Base-by-base conservation (phyloP, 2,329 filamentous ascomycete genomes). In the Conoideocrella luteorostrata region DNA sequence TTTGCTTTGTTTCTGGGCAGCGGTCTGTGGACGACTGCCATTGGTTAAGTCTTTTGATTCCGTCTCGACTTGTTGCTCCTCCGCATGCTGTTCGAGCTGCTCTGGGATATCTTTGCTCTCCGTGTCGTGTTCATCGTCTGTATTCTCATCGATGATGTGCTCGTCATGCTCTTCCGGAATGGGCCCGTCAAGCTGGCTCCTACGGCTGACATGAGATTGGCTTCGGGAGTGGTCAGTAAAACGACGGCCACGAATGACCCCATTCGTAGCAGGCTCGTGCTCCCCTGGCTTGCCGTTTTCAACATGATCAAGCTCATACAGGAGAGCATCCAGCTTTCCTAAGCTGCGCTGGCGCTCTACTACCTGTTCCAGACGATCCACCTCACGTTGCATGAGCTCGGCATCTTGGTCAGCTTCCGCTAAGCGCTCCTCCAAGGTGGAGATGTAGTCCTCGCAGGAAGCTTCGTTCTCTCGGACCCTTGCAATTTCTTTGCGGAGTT, bases 331-430 rank as follows among this genome's bases (percentile, higher is more conserved):
- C 4, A 98, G 77, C 64, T 96, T 95, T 32, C 93, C 93, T 4
- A 98, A 78, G 61, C 90, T 96, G 47, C 93, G 80, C 64, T 98
- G 93, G 39, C 94, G 86, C 64, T 97, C 91, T 41, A 98, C 82
- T 7, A 98, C 88, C 63, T 95, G 88, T 64, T 97, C 93, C 11
- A 98, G 74, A 26, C 91, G 82, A 57, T 96, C 88, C 50, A 98
- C 87, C 59, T 98, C 93, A 28, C 91, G 87, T 62, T 95, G 89
- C 91, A 98, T 96, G 48, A 96, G 71, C 62, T 97, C 93, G 51
- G 88, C 82, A 60, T 98, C 93, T 63, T 97, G 91, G 57, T 98
- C 93, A 3, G 91, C 85, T 65, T 98, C 93, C 1, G 93, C 93
- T 7, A 98, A 77, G 18, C 91, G 85, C 67, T 97, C 93, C 61